A percentile compares a stretch with the other conserved stretches of the same genome.
These are phyloP conservation scores for Aureobasidium zeae DNA, from an alignment of 2,329 filamentous ascomycete genomes.

Conservation along the genomic window DNA sequence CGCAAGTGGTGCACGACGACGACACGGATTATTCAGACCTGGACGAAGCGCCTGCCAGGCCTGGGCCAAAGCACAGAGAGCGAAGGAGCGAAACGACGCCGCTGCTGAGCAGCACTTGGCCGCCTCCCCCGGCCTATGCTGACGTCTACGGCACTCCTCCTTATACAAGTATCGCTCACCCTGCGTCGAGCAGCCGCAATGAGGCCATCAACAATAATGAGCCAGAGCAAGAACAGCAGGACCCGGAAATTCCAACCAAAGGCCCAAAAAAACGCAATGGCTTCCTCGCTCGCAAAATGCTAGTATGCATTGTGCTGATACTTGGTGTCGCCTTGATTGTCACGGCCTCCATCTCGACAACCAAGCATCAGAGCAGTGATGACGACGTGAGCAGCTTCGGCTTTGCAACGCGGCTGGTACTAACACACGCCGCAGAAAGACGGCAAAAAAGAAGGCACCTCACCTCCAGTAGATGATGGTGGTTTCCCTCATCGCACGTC, in stretches of 20 bases:
- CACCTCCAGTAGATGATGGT: background rate
- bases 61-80: constrained; percentile 1
- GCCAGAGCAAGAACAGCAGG: background rate
- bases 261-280: background rate
- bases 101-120: constrained; percentile 7
- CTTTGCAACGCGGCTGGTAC: too few species aligned
- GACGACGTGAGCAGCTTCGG: background rate
- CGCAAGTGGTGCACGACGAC: constrained; percentile 8
- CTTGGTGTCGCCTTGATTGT: background rate
- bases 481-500: background rate
- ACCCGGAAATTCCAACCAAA: background rate
- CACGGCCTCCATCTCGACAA: background rate
- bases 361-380: background rate
- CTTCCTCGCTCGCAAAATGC: background rate
- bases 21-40: constrained; percentile 14
- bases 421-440: background rate
- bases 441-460: background rate
- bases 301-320: background rate
- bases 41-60: background rate
- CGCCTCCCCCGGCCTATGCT: constrained; percentile 15
- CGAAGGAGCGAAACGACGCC: constrained; percentile 13
- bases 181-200: background rate
- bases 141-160: constrained; percentile 8
- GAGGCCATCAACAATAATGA: too few species aligned
- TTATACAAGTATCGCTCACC: background rate